Base-by-base conservation (phyloP, 2,329 filamentous ascomycete genomes). In the Botryosphaeria dothidea region DNA sequence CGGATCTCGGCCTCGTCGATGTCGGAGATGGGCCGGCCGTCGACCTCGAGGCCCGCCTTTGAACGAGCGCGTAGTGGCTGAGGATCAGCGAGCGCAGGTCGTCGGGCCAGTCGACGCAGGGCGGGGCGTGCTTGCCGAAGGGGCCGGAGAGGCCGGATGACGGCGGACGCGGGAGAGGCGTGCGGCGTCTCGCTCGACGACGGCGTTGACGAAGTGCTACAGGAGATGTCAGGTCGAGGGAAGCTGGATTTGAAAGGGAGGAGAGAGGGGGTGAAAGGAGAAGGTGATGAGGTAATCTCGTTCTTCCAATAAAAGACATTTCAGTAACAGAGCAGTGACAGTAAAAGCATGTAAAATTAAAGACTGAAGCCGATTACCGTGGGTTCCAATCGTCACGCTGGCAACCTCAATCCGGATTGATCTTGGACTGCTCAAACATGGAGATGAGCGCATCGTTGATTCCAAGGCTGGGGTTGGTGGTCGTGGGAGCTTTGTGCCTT, bases 121-220 rank as follows among this genome's bases (percentile, higher is more conserved):
- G 82, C 5, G 81, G 81, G 0, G 78, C 79, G 56, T 84, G 79
- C 64, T 83, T 81, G 2, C 82, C 82, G 66, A 84, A 87, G 0
- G 83, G 82, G 0, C 84, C 83, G 48, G 82, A 85, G 4, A 87
- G 78, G 5, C 17, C 85, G 80, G 17, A 88, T 69, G 2, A 87
- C 84, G 1, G 84, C 84, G 48, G n/a, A 81, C 77, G 71, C 87
- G 34, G 54, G 54, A 38, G 21, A 65, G 63, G 19, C 63, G 63
- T 17, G 31, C 19, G 25, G 63, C 45, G 17, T 65, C 63, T 23
- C 45, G 43, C 31, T 65, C 84, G 0, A 87, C 77, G 2, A 87
- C 82, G 8, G 85, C 85, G 66, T 87, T 88, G 69, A 87, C 79
- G 68, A 87, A 87, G 66, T 87, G 84, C 62, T 64, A 19, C 0